Evolutionary conservation across 2,329 filamentous ascomycete species (phyloP), one percentile per base, ranked within the genome.

Genomic region (Aaosphaeria arxii): DNA sequence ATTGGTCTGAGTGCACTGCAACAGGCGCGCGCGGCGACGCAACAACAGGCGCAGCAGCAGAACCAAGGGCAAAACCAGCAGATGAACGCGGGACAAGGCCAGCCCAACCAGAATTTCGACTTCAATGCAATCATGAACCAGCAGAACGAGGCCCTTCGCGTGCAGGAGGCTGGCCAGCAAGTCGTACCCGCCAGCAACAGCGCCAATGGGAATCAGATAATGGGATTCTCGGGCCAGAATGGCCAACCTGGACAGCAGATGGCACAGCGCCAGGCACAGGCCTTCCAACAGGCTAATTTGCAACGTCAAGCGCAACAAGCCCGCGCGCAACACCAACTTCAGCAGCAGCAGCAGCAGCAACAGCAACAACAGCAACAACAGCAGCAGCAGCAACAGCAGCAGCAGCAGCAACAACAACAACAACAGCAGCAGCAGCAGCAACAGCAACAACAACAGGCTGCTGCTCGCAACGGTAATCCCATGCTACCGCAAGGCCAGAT

Each of bases 111-210:
- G 42, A 62, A 68, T 0, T 68, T 77, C 46, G 73, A 77, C 53
- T 75, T 84, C 53, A 77, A 79, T 47, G 78, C 81, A 40, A 76
- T 84, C 36, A 74, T 82, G 48, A 79, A 77, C 30, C 82, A 84
- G 56, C 83, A 85, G 65, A 78, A 77, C 38, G 82, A 83, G 53
- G 82, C 80, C n/a, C 66, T 84, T 54, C 79, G 81, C 45, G 77
- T 78, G 11, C 80, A 83, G 57, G 79, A 84, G 63, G 78, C 78
- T 43, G 83, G 83, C 6, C 80, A 83, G 52, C 71, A 80, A 39
- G 82, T 85, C n/a, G 83, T 86, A 4, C 83, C 83, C 7, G 83
- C 81, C 5, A 86, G 81, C 64, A 81, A 79, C 57, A 79, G 79
- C 45, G 74, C 75, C 51, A 77, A 70, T 32, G 66, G 66, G 5